Evolutionary conservation across 495 filamentous ascomycete genomes (phyloP), one percentile per base, ranked within the genome.

Genomic region (Aspergillus heteromorphus): DNA sequence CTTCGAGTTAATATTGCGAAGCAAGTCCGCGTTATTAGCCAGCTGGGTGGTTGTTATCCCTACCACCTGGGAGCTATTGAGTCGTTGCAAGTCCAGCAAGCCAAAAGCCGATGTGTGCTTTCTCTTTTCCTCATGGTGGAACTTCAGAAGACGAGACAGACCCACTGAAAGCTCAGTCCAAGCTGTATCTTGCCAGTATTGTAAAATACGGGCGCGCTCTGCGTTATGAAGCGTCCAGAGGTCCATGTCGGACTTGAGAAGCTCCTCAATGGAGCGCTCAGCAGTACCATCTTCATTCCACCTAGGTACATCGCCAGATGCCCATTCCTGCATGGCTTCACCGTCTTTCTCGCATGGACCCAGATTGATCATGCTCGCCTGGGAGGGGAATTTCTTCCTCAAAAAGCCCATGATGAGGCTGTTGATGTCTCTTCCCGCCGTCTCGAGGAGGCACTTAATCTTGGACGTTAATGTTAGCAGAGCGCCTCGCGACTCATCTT

Each of bases 31-130:
- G 17, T 68, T 48, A 14, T 56, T 61, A 30, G 69, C 69, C 45
- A 67, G 63, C 13, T 57, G 55, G 21, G 69, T 69, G 3, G 70
- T 73, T 2, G 70, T 73, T 45, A 71, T 57, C 2, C 66, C 71
- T 6, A 73, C 52, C 0, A 74, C 55, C 13, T 73, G 21, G 11
- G 27, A 41, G 1, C n/a, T 6, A 18, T 45, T 18, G 11, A 53
- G 41, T 31, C 40, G 40, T 4, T 43, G 40, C 21, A 38, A 11
- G 6, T 53, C 50, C 0, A 14, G 3, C 25, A 31, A 2, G 6
- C 4, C 18, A 18, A 31, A 53, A 2, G 41, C 8, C 6, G 40
- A 42, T 0, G 50, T 53, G 7, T 31, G 18, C 4, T 16, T 11
- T 7, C 34, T n/a, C 14, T 53, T 53, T 19, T 45, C 40, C n/a